Evolutionary conservation across 495 filamentous ascomycete species (phyloP).

Genomic region (Aspergillus avenaceus): DNA sequence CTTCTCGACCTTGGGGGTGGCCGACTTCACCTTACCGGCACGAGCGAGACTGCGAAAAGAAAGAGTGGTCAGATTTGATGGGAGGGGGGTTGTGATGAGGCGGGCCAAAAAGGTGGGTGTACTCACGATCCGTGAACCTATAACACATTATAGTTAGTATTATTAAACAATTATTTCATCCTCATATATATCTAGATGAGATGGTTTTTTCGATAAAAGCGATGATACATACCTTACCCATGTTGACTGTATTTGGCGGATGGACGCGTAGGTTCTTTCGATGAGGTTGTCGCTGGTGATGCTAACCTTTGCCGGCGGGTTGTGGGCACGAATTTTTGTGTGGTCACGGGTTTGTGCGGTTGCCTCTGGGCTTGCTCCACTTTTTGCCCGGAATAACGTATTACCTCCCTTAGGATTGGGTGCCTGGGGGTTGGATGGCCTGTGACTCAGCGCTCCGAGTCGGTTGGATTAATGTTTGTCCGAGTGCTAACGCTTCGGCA

Average conservation of each 20-base stretch:
- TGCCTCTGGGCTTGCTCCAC: background rate
- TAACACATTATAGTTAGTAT: background rate
- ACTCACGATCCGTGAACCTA: slow-evolving; percentile 7
- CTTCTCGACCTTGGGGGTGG: slow-evolving; percentile 70
- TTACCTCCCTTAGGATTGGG: background rate
- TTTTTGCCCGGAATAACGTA: slow-evolving; percentile 2
- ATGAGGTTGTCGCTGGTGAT: slow-evolving; percentile 2
- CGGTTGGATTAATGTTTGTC: background rate
- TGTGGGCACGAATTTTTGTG: slow-evolving; percentile 5
- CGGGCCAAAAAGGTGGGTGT: background rate
- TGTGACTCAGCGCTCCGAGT: background rate
- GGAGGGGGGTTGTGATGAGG: background rate
- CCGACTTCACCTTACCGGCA: slow-evolving; percentile 95
- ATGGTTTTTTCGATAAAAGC: background rate
- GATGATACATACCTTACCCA: slow-evolving; percentile 7
- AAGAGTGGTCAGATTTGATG: background rate
- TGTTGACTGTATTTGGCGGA: slow-evolving; percentile 1
- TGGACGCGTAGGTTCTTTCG: background rate
- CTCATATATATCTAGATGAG: background rate
- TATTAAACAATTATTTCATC: background rate
- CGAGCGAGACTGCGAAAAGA: slow-evolving; percentile 62
- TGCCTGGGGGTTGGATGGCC: background rate
- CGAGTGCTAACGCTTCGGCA: background rate
- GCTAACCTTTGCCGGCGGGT: background rate
- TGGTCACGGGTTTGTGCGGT: slow-evolving; percentile 7